Base-by-base conservation (phyloP, 768 basidiomycete species). In the Rhizopogon rudus region DNA sequence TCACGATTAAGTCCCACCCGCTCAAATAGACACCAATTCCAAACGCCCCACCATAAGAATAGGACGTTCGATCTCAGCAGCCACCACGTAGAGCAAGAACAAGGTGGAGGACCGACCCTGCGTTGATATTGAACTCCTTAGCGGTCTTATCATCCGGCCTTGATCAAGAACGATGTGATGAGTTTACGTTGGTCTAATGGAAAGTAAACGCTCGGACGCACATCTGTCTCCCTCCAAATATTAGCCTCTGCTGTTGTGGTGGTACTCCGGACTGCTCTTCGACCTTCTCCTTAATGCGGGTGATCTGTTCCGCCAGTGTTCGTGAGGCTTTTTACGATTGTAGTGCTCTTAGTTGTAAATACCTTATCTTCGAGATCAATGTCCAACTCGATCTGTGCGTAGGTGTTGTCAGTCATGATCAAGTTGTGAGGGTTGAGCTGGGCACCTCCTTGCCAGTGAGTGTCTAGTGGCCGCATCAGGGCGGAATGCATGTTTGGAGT, bases 241-340 rank as follows among this genome's bases (percentile, higher is more conserved):
- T 98, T 65, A 98, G 72, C 55, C 96, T 84, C 71, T 98, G 96
- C 71, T 98, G 96, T 40, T 79, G 91, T 57, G 96, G 96, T 20
- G 96, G 96, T 41, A 98, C 96, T 60, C 96, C 96, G 5, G 93
- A 94, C 73, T 98, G 95, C 76, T 98, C 95, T 71, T 98, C 96
- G 10, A 98, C 93, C 71, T 91, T 91, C 80, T 96, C 94, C 77
- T 98, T 98, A 74, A 98, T 93, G 62, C 91, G 84, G 43, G 83
- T 77, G 64, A 97, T 91, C 96, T 98, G 67, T 16, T 44, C 39
- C 25, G 49, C 28, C 44, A 22, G 40, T 43, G 42, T 7, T 56
- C 17, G 42, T 63, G 22, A 55, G 53, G 46, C 6, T n/a, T 25
- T n/a, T 28, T 10, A 17, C 5, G 22, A n/a, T 2, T 51, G 46